A percentile compares a stretch with the other conserved stretches of the same genome.
These are phyloP conservation scores for Fusarium sp. DNA, from an alignment of 2,329 filamentous ascomycete species.

Conservation along the genomic window DNA sequence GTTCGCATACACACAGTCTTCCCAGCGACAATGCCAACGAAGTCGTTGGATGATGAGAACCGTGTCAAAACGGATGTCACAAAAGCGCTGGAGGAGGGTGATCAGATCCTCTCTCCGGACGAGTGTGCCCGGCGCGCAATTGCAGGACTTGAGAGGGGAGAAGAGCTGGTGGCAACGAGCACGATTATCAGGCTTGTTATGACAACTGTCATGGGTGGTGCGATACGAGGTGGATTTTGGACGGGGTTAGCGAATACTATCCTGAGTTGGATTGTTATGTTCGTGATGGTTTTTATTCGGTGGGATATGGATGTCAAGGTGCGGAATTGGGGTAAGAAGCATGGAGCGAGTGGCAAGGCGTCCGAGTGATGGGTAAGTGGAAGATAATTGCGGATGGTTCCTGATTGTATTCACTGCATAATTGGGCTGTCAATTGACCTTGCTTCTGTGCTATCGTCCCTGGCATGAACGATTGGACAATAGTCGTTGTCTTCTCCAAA, in stretches of 20 bases:
- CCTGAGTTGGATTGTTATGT: constrained; percentile 33
- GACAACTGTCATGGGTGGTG: constrained; percentile 36
- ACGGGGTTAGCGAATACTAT: constrained; percentile 23
- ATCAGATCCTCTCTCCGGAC: constrained; percentile 24
- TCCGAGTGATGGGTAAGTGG: neutral
- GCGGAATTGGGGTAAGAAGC: constrained; percentile 25
- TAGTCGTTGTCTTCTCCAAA: neutral
- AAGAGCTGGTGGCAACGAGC: constrained; percentile 34
- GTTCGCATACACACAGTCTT: constrained; percentile 34
- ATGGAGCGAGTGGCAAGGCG: constrained; percentile 19
- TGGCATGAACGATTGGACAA: neutral
- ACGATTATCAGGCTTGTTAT: constrained; percentile 37
- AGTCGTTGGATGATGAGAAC: constrained; percentile 33
- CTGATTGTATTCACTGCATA: neutral
- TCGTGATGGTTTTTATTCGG: constrained; percentile 37
- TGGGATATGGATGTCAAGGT: constrained; percentile 40
- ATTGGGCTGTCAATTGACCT: neutral
- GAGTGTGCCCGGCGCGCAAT: constrained; percentile 34
- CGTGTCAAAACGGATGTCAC: constrained; percentile 33
- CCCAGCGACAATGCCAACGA: constrained; percentile 35
- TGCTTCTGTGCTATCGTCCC: neutral
- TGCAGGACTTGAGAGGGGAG: constrained; percentile 18
- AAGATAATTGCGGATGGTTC: too few species aligned
- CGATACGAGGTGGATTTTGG: constrained; percentile 29
- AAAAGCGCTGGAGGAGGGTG: constrained; percentile 34